phyloP scores from a whole-genome alignment of 768 basidiomycete species.

The Suillus brevipes region DNA sequence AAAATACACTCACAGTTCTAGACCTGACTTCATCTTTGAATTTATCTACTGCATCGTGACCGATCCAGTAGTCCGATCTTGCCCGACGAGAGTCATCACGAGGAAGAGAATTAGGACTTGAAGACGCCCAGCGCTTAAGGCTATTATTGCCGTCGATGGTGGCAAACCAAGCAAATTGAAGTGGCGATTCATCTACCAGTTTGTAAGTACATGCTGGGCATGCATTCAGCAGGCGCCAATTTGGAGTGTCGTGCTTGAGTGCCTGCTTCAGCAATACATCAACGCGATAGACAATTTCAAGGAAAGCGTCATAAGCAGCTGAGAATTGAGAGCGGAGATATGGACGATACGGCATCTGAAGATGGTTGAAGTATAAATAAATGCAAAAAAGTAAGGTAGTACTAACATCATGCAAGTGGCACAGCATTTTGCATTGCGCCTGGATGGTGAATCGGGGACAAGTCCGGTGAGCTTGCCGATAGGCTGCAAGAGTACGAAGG shows the following conservation, averaged over 20 bases:
- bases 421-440: too few relatives aligned
- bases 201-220: constrained; percentile 15
- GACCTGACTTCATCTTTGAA: constrained; percentile 7
- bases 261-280: background rate
- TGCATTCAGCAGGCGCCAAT: constrained; percentile 13
- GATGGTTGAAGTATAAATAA: background rate
- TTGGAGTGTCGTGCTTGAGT: constrained; percentile 11
- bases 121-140: background rate
- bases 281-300: constrained; percentile 8
- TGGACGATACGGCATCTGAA: background rate
- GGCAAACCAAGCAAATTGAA: constrained; percentile 1
- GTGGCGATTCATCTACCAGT: background rate
- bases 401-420: too few relatives aligned
- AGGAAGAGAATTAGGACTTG: background rate
- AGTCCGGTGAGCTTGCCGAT: too few relatives aligned
- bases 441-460: too few relatives aligned
- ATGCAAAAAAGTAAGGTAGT: too few relatives aligned
- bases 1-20: background rate
- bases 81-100: background rate
- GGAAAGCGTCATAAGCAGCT: constrained; percentile 13
- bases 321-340: constrained; percentile 1
- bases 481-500: too few relatives aligned
- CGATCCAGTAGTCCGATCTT: constrained; percentile 2
- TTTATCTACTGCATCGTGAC: background rate
- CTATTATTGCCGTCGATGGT: constrained; percentile 10